A percentile compares a stretch with the other conserved stretches of the same genome.
Conservation (phyloP, 2,329 filamentous ascomycete genomes). For the Alternaria sp. region DNA sequence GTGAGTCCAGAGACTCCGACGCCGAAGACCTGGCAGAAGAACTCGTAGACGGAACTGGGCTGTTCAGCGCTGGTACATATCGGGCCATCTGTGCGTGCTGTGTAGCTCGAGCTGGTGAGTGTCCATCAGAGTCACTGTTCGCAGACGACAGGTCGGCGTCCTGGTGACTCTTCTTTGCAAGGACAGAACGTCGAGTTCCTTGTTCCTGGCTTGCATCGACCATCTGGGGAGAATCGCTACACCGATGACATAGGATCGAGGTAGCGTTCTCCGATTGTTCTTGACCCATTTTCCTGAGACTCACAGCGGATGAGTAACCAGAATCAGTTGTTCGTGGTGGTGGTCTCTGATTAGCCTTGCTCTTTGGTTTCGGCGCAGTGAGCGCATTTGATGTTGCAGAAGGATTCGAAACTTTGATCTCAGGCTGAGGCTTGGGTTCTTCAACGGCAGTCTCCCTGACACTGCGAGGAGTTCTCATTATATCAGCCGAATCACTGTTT, state of each 20-base stretch:
- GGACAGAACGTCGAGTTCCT: background rate
- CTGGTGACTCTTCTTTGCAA: background rate
- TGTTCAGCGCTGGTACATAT: conserved; percentile 19
- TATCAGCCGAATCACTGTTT: conserved; percentile 14
- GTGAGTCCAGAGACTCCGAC: conserved; percentile 24
- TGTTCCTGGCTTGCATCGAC: background rate
- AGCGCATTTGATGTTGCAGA: conserved; percentile 16
- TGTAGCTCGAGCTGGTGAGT: conserved; percentile 7
- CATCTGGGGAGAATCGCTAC: conserved; percentile 10
- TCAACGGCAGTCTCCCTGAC: conserved; percentile 34
- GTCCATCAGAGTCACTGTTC: background rate
- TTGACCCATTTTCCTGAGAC: conserved; percentile 25
- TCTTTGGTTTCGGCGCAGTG: conserved; percentile 13
- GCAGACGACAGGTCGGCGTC: background rate
- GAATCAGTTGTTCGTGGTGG: conserved; percentile 47
- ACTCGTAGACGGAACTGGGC: conserved; percentile 17
- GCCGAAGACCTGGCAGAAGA: conserved; percentile 15
- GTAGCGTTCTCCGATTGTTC: conserved; percentile 20
- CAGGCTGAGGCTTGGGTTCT: conserved; percentile 19
- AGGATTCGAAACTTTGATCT: conserved; percentile 7
- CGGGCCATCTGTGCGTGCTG: conserved; percentile 4
- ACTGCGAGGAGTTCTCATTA: conserved; percentile 26
- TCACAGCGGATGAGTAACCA: conserved; percentile 52
- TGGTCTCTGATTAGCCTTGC: conserved; percentile 26
- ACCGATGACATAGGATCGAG: conserved; percentile 13